A percentile compares a stretch with the other conserved stretches of the same genome.
Evolutionary conservation across 2,329 filamentous ascomycete genomes (phyloP).

Genomic region (Botrytis hyacinthi): DNA sequence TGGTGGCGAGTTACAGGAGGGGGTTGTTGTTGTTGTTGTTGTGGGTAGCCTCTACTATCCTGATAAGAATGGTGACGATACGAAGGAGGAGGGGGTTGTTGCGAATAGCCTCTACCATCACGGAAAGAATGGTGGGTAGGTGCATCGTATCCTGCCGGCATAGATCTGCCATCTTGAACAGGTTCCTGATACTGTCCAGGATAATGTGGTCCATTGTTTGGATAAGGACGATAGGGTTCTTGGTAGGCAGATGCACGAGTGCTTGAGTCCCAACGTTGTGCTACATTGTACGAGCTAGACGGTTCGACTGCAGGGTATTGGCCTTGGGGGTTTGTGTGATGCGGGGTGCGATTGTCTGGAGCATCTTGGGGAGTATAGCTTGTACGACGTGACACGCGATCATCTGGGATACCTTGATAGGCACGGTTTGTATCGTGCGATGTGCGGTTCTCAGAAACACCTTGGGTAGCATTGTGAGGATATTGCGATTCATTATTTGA

Average conservation of each 20-base stretch:
- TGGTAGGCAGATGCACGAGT: not conserved
- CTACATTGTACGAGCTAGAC: not conserved
- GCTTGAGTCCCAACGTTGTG: not conserved
- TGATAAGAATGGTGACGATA: not conserved
- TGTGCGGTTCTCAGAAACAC: not conserved
- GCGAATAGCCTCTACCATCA: slow-evolving; percentile 32
- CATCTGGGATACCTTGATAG: not conserved
- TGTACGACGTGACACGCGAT: not conserved
- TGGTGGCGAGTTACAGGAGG: not conserved
- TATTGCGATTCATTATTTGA: not conserved
- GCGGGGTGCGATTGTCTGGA: not conserved
- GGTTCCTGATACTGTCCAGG: not conserved
- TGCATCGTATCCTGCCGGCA: not conserved
- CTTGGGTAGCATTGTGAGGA: not conserved
- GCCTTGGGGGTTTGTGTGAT: not conserved
- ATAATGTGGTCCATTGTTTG: not conserved
- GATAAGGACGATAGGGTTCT: not conserved
- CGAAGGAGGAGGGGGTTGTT: too few relatives aligned
- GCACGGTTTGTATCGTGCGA: not conserved
- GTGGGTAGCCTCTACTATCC: not conserved
- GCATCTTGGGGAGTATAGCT: not conserved
- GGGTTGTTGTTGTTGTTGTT: not conserved
- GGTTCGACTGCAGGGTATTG: not conserved
- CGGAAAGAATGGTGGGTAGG: not conserved
- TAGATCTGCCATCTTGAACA: not conserved